phyloP scores from a whole-genome alignment of 164 flowering plant species.

The Vitis rupestris region DNA sequence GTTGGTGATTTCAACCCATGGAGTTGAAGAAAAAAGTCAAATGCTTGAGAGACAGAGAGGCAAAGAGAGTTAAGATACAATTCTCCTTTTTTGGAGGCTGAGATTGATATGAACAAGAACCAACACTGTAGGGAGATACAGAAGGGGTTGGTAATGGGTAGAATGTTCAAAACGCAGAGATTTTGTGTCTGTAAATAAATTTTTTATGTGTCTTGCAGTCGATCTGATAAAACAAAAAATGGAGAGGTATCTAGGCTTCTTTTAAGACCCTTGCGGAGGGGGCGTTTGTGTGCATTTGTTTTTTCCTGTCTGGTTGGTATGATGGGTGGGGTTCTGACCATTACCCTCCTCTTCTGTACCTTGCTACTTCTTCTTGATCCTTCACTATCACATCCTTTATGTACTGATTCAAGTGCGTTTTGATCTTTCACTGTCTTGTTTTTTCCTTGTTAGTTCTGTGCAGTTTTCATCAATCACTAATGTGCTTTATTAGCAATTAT shows the following conservation, averaged over 20 bases:
- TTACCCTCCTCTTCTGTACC: constrained; percentile 21
- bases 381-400: constrained; percentile 49
- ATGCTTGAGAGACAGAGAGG: background rate
- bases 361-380: constrained; percentile 37
- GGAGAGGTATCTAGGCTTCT: background rate
- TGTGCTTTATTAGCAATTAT: background rate
- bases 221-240: background rate
- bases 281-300: background rate
- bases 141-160: constrained; percentile 6
- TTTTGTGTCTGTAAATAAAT: background rate
- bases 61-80: constrained; percentile 3
- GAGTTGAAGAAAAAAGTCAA: constrained; percentile 1
- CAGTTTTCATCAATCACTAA: background rate
- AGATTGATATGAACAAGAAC: background rate
- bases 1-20: background rate
- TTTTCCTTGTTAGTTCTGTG: background rate
- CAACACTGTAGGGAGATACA: background rate
- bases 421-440: background rate
- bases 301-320: constrained; percentile 4
- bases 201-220: background rate
- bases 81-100: constrained; percentile 10
- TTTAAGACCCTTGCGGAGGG: no score
- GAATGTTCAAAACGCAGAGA: constrained; percentile 8
- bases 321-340: constrained; percentile 18
- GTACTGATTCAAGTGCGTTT: constrained; percentile 68